Base-by-base conservation (phyloP, 2,329 filamentous ascomycete species). In the Scytalidium lignicola region DNA sequence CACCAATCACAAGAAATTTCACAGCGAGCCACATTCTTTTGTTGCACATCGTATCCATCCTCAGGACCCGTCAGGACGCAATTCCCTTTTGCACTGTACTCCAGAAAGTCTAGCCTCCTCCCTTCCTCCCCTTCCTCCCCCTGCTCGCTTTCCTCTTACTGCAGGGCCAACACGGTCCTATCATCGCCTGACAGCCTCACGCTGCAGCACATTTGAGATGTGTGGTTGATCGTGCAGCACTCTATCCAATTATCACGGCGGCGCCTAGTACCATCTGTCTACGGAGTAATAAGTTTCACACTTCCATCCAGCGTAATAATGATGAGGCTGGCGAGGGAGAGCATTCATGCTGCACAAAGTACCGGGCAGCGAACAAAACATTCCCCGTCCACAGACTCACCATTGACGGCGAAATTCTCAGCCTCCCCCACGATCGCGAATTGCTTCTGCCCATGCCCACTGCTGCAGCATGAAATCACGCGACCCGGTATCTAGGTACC, bases 401-500 rank as follows among this genome's bases (percentile, higher is more conserved):
- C 32, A n/a, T 5, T 9, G 32, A 37, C 7, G 10, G 32, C 12
- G n/a, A 37, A 13, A 7, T 13, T 13, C 32, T 37, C 32, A 37
- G 32, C 32, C 32, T 37, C 32, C 32, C 32, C 32, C 32, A 37
- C 32, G 32, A 37, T 37, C 12, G 7, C 15, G 32, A 37, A 17
- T 37, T 37, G n/a, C 37, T 23, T 15, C 19, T 17, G 29, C 18
- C 29, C 45, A 20, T 47, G 39, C 39, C 19, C 13, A 42, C 23
- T 21, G 29, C 45, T 28, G 10, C 45, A 47, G 32, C 45, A 18
- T 41, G 26, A 39, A 17, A 39, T 37, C 32, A 37, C 39, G 37
- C 45, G 32, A 46, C 44, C 26, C 44, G 8, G 18, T 9, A 20
- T 26, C 32, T 22, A 47, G 45, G 45, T 47, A 41, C 32, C 45